phyloP scores from a whole-genome alignment of 2,329 filamentous ascomycete species.

The Sporothrix dimorphospora region DNA sequence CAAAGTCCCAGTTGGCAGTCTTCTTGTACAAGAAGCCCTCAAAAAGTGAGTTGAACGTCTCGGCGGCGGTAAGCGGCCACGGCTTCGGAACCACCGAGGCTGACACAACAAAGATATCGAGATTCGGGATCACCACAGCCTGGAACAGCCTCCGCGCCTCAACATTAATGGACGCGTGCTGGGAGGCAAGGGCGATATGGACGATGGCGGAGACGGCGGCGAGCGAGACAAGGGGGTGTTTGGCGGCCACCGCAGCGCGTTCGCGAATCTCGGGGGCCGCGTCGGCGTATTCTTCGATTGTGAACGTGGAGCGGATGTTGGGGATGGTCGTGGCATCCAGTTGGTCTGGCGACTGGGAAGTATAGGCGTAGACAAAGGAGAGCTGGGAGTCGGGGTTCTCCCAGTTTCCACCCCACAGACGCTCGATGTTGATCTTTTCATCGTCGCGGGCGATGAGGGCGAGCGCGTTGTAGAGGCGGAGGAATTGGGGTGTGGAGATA shows the following conservation, averaged over 20 bases:
- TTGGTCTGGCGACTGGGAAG: conserved; percentile 73
- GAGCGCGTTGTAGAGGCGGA: conserved; percentile 78
- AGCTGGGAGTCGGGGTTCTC: conserved; percentile 83
- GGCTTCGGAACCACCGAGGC: conserved; percentile 77
- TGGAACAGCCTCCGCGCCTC: conserved; percentile 69
- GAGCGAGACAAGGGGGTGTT: conserved; percentile 85
- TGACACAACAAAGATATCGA: conserved; percentile 78
- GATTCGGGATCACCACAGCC: conserved; percentile 70
- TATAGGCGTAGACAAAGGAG: conserved; percentile 89
- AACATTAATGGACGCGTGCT: conserved; percentile 62
- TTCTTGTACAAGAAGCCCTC: conserved; percentile 81
- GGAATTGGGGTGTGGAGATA: conserved; percentile 78
- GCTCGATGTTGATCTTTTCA: conserved; percentile 77
- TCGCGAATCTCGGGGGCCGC: conserved; percentile 55
- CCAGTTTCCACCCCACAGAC: conserved; percentile 90
- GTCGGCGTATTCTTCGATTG: conserved; percentile 58
- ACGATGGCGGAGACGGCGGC: conserved; percentile 76
- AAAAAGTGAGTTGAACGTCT: conserved; percentile 77
- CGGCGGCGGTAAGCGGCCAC: conserved; percentile 73
- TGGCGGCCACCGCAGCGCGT: conserved; percentile 65
- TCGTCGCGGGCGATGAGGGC: conserved; percentile 68
- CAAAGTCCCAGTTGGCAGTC: conserved; percentile 79
- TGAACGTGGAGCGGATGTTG: conserved; percentile 76
- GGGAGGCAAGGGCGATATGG: conserved; percentile 64
- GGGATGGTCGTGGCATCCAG: conserved; percentile 86